phyloP scores from a whole-genome alignment of 2,329 filamentous ascomycete species.

The Drechslerella coelobrocha region DNA sequence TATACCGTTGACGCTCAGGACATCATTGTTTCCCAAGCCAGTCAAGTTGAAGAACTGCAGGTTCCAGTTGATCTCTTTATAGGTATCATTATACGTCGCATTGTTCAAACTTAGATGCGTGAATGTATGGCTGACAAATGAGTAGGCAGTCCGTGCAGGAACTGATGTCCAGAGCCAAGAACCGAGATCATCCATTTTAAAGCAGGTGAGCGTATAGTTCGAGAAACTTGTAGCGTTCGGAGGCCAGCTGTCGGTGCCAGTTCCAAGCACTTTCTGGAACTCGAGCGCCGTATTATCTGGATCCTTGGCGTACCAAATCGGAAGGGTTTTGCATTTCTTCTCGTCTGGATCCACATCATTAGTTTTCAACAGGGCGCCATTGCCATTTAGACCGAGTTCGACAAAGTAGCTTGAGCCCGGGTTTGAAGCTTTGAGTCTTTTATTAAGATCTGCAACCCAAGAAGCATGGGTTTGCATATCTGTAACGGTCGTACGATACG shows the following conservation, averaged over 20 bases:
- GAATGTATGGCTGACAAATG: constrained; percentile 69
- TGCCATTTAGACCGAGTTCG: constrained; percentile 44
- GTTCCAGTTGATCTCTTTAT: constrained; percentile 63
- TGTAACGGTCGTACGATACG: constrained; percentile 51
- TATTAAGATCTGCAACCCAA: constrained; percentile 31
- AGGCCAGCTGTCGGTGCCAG: constrained; percentile 37
- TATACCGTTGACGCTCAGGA: constrained; percentile 65
- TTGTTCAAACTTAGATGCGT: constrained; percentile 68
- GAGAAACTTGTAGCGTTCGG: constrained; percentile 6
- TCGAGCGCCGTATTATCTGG: constrained; percentile 39
- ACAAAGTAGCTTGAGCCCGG: constrained; percentile 34
- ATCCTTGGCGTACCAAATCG: constrained; percentile 39
- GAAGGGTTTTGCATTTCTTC: constrained; percentile 3
- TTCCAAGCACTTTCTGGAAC: constrained; percentile 34
- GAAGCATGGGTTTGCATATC: constrained; percentile 20
- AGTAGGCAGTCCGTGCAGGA: constrained; percentile 63
- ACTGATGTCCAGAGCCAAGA: constrained; percentile 63
- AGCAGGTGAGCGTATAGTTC: constrained; percentile 15
- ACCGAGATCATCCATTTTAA: constrained; percentile 58
- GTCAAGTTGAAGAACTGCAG: constrained; percentile 64
- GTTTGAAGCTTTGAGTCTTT: constrained; percentile 24
- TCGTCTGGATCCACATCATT: constrained; percentile 13
- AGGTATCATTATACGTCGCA: constrained; percentile 66
- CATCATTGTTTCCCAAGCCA: constrained; percentile 61
- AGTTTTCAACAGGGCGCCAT: constrained; percentile 30